A percentile compares a stretch with the other conserved stretches of the same genome.
Evolutionary conservation across 2,329 filamentous ascomycete species (phyloP).

Genomic region (Apiospora saccharicola): DNA sequence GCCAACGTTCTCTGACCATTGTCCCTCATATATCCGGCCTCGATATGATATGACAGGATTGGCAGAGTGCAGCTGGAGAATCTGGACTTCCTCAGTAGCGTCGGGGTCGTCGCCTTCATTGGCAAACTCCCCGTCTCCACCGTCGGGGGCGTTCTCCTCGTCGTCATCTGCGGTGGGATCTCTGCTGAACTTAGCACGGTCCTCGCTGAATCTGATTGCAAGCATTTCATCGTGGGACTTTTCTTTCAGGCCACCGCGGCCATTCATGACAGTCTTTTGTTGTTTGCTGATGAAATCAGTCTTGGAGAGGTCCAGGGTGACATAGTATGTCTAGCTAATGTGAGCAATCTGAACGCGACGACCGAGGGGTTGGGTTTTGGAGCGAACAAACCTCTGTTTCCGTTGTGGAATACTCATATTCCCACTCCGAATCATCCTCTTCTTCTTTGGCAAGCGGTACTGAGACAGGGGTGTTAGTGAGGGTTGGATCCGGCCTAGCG

Average conservation of each 20-base stretch:
- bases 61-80: constrained; percentile 80
- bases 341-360: constrained; percentile 2
- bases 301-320: constrained; percentile 69
- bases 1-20: constrained; percentile 84
- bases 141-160: constrained; percentile 33
- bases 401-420: constrained; percentile 71
- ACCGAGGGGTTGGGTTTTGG: constrained; percentile 9
- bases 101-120: constrained; percentile 40
- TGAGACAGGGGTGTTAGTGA: constrained; percentile 8
- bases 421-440: constrained; percentile 66
- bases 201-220: constrained; percentile 27
- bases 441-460: constrained; percentile 7
- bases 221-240: constrained; percentile 38
- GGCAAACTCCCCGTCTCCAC: constrained; percentile 34
- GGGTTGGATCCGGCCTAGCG: background rate
- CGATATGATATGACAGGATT: constrained; percentile 84
- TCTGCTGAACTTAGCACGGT: constrained; percentile 6
- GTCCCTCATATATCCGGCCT: constrained; percentile 78
- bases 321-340: constrained; percentile 64
- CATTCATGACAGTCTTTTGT: constrained; percentile 46
- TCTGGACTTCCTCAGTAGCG: constrained; percentile 66
- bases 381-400: constrained; percentile 62
- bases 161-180: constrained; percentile 5
- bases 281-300: constrained; percentile 61
- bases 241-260: constrained; percentile 56